Percentiles rank a stretch among this genome's conserved stretches.
These are phyloP conservation scores for Nicotiana paniculata DNA, from an alignment of 257 asterid species.

Conservation along the genomic window DNA sequence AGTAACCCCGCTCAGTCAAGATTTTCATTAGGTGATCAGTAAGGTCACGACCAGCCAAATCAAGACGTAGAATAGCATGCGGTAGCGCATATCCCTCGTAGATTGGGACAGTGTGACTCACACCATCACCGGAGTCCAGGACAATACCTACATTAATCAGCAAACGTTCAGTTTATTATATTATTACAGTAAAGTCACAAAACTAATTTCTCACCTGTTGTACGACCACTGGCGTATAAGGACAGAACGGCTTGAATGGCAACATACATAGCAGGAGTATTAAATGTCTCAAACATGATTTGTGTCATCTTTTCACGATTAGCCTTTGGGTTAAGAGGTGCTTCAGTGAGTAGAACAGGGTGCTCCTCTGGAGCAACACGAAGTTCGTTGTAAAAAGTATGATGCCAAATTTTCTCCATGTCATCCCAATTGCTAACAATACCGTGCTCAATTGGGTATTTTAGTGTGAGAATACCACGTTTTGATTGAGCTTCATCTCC, in stretches of 20 bases:
- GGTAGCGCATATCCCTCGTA: slow-evolving; percentile 40
- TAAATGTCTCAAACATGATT: slow-evolving; percentile 34
- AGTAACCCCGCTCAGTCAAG: slow-evolving; percentile 39
- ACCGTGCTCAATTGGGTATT: slow-evolving; percentile 40
- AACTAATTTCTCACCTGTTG: slow-evolving; percentile 21
- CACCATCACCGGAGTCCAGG: slow-evolving; percentile 43
- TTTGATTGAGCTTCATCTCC: slow-evolving; percentile 40
- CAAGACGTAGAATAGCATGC: slow-evolving; percentile 37
- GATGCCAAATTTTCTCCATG: slow-evolving; percentile 33
- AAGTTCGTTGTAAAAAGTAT: slow-evolving; percentile 16
- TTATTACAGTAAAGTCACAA: background rate
- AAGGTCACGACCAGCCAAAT: slow-evolving; percentile 39
- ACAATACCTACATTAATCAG: slow-evolving; percentile 25
- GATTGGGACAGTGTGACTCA: slow-evolving; percentile 37
- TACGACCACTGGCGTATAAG: slow-evolving; percentile 36
- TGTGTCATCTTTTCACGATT: slow-evolving; percentile 37
- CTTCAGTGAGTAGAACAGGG: slow-evolving; percentile 32
- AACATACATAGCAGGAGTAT: slow-evolving; percentile 32
- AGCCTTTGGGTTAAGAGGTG: slow-evolving; percentile 38
- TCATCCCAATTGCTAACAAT: slow-evolving; percentile 41
- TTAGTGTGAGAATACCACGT: slow-evolving; percentile 31
- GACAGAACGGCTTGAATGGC: slow-evolving; percentile 35
- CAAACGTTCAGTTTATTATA: background rate
- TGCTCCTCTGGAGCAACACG: slow-evolving; percentile 37
- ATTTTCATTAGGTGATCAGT: slow-evolving; percentile 31